Evolutionary conservation across 805 yeast genomes (phyloP), one percentile per base, ranked within the genome.

Genomic region (Zygoascus biomembranicola): DNA sequence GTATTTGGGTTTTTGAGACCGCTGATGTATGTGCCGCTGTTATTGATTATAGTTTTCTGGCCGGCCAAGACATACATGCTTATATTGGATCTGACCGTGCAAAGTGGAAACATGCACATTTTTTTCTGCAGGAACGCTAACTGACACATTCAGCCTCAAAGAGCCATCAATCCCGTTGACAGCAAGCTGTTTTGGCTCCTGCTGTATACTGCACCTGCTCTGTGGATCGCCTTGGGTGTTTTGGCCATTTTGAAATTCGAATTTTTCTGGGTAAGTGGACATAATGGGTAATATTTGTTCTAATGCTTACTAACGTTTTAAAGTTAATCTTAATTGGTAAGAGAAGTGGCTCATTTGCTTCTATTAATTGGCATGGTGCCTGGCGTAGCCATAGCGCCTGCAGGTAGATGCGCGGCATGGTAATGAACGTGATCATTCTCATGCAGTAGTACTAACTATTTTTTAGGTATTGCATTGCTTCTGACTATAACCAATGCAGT

Each of bases 131-230:
- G 28, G 6, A 23, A n/a, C 39, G 39, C 39, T 35, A 35, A 46
- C 49, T 46, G n/a, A 31, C 16, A 5, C 26, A 18, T 9, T 52
- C 65, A 71, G 62, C 77, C 77, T 3, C 71, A 72, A 47, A 69
- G 77, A 2, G 75, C 74, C 48, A 86, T 92, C 63, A 92, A 92
- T 64, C 96, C 96, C 32, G 87, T 94, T 49, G 98, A 92, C 66
- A 85, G 96, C 9, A 86, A 84, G 63, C 79, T 87, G 54, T 92
- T 92, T 64, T 92, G 98, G 98, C 59, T 80, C 47, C 74, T 90
- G 43, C 64, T 88, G 41, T 92, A 94, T 64, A 71, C 76, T 1
- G 78, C 88, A 8, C 97, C 98, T 0, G 77, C 76, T 0, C 70
- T 79, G 1, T 92, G 98, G 98, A 65, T 73, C 5, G 72, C 81